Evolutionary conservation across 129 eudicot genomes (phyloP), one percentile per base, ranked within the genome.

Genomic region (Centaurea solstitialis): DNA sequence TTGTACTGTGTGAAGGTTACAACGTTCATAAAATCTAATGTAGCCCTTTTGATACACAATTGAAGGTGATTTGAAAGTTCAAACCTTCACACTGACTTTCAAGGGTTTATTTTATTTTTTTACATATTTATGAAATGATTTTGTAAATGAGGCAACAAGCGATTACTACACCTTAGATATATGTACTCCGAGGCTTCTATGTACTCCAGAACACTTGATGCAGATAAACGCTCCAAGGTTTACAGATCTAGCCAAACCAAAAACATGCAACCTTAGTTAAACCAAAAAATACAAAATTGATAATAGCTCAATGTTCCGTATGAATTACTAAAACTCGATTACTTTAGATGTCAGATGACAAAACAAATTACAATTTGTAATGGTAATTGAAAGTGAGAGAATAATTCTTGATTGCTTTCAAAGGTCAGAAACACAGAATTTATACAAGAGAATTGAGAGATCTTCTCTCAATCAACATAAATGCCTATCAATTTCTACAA

Each of bases 151-250:
- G 64, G 66, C 81, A 70, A n/a, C 8, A 37, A 82, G 26, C 70
- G 72, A 37, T 35, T 21, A 61, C 26, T 50, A 68, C 7, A 93
- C 99, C 99, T 95, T 91, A 76, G 99, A 86, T 78, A 93, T 91
- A 74, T 95, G 99, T 78, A 89, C 99, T 78, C 99, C 99, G 12
- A 95, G 94, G 89, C 99, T 95, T 91, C 99, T 88, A 82, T 95
- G 99, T 53, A 93, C 91, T 68, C 99, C 99, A 67, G 99, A 93
- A 82, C 99, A 95, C 91, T 89, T 93, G 79, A 95, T 95, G 70
- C 99, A 95, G 66, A 95, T 87, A 85, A 95, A 91, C 70, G 92
- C 88, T 78, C 99, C 98, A 78, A 89, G 86, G 80, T 79, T 91
- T 71, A 86, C 62, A 67, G 99, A 94, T 82, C 99, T 94, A 90